phyloP scores from a whole-genome alignment of 2,329 filamentous ascomycete species.

The Phaeosphaeria sp. region DNA sequence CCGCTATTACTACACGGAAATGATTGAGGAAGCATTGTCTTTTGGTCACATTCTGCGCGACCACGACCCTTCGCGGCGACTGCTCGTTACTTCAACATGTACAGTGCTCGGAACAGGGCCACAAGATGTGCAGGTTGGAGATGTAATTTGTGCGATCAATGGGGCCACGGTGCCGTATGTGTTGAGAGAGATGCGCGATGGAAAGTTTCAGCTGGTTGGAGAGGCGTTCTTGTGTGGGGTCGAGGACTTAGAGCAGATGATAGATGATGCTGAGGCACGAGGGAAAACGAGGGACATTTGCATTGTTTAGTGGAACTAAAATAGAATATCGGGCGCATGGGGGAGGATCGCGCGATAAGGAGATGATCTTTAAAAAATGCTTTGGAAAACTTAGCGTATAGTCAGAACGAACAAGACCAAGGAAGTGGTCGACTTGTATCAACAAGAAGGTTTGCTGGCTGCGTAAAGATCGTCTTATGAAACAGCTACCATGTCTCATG shows the following conservation, averaged over 20 bases:
- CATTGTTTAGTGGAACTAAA: background rate
- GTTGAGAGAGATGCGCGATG: background rate
- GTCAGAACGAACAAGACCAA: too few species aligned
- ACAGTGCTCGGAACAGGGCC: background rate
- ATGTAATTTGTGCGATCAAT: background rate
- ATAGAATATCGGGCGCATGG: too few species aligned
- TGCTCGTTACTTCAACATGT: background rate
- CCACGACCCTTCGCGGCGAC: background rate
- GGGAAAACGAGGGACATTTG: background rate
- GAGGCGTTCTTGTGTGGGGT: background rate
- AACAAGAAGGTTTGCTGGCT: too few species aligned
- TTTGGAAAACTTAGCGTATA: too few species aligned
- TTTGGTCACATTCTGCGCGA: background rate
- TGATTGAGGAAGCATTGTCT: background rate
- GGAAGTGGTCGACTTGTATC: too few species aligned
- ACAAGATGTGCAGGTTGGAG: background rate
- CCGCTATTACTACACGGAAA: background rate
- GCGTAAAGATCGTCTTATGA: too few species aligned
- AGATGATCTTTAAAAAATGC: too few species aligned
- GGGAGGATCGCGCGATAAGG: too few species aligned
- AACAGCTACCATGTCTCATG: too few species aligned
- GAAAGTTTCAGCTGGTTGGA: background rate
- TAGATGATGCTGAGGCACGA: background rate
- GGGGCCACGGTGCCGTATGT: background rate
- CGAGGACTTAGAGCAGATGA: background rate